phyloP scores from a whole-genome alignment of 75 land plant genomes.

The Ceratopteris richardii region DNA sequence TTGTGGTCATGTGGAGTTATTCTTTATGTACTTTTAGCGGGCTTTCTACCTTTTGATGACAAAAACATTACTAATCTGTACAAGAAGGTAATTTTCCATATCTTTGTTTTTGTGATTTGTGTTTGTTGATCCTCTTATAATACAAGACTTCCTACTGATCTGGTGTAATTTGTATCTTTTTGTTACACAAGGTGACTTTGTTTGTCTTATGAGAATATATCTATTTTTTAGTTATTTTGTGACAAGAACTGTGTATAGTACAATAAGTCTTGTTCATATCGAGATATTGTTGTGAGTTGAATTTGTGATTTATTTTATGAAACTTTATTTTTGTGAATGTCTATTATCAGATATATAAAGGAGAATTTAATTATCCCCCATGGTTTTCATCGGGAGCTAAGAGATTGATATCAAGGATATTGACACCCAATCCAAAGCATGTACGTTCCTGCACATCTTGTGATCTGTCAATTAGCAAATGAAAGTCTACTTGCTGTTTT shows the following conservation, averaged over 20 bases:
- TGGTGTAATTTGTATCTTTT: no score
- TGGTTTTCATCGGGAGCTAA: conserved; percentile 50
- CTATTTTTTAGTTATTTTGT: background rate
- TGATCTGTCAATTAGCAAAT: background rate
- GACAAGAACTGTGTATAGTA: background rate
- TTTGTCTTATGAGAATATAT: no score
- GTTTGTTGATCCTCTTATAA: no score
- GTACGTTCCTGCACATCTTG: conserved; percentile 14
- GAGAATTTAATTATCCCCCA: conserved; percentile 43
- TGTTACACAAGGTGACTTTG: no score
- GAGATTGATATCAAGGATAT: conserved; percentile 33
- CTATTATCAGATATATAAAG: conserved; percentile 32
- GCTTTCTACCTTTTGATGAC: conserved; percentile 15
- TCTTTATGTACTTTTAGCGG: conserved; percentile 13
- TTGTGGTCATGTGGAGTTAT: conserved; percentile 21
- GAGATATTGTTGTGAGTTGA: no score
- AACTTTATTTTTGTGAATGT: background rate
- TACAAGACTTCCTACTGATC: no score
- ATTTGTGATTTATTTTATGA: no score
- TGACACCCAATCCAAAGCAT: conserved; percentile 50
- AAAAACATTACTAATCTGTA: background rate
- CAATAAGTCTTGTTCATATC: background rate
- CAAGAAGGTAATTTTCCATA: background rate
- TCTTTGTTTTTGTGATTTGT: background rate
- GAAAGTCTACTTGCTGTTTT: background rate